phyloP scores from a whole-genome alignment of 495 filamentous ascomycete genomes.

The Hyaloscypha bicolor region DNA sequence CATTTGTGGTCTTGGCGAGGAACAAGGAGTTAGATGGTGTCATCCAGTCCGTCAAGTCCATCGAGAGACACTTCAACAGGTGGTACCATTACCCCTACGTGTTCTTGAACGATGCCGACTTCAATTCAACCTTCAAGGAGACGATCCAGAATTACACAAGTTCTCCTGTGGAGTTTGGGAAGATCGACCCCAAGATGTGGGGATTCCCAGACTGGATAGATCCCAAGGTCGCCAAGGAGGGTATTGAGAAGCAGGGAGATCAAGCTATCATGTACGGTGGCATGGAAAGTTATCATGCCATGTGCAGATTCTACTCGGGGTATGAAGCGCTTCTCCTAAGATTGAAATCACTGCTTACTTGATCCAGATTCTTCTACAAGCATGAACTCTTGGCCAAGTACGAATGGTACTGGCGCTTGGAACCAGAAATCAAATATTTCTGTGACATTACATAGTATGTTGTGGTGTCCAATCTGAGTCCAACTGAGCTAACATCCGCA shows the following conservation, averaged over 20 bases:
- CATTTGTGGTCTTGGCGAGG: conserved; percentile 91
- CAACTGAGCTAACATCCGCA: conserved; percentile 24
- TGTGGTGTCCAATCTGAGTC: not conserved
- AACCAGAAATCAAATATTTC: conserved; percentile 99
- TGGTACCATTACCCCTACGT: conserved; percentile 99
- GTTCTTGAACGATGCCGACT: conserved; percentile 97
- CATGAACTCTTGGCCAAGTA: conserved; percentile 94
- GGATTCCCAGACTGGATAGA: conserved; percentile 98
- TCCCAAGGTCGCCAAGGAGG: conserved; percentile 89
- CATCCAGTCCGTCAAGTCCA: conserved; percentile 93
- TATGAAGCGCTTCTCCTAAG: conserved; percentile 38
- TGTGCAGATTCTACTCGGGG: conserved; percentile 99
- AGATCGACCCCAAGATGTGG: conserved; percentile 90
- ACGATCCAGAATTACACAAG: conserved; percentile 89
- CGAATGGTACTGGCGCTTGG: conserved; percentile 99
- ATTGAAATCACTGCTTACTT: conserved; percentile 4
- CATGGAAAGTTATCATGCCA: conserved; percentile 98
- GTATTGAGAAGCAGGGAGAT: conserved; percentile 93
- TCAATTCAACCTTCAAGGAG: conserved; percentile 90
- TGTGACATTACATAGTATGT: conserved; percentile 99
- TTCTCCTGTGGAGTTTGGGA: conserved; percentile 85
- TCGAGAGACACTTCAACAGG: conserved; percentile 98
- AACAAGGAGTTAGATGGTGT: conserved; percentile 98
- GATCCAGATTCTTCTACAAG: conserved; percentile 89
- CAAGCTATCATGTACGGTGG: conserved; percentile 99